phyloP scores from a whole-genome alignment of 2,329 filamentous ascomycete species.

The Pezicula radicicola region DNA sequence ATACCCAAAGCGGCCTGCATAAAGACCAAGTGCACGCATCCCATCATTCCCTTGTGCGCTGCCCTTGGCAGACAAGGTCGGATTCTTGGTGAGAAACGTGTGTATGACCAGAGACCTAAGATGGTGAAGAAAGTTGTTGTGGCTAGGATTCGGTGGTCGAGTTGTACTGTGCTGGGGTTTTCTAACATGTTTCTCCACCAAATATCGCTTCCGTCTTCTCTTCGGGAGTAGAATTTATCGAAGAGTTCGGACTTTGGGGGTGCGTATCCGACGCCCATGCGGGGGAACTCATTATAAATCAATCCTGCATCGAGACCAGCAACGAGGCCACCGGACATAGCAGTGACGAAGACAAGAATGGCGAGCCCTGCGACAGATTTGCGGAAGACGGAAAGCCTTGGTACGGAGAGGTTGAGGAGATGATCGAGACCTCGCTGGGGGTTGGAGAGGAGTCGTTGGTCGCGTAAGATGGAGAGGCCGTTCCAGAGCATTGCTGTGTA shows the following conservation, averaged over 20 bases:
- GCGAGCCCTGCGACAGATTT: slow-evolving; percentile 69
- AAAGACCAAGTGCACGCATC: slow-evolving; percentile 78
- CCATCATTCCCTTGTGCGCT: slow-evolving; percentile 68
- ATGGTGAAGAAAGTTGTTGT: slow-evolving; percentile 84
- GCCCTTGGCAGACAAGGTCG: slow-evolving; percentile 56
- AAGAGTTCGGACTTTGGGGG: slow-evolving; percentile 83
- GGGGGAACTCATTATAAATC: slow-evolving; percentile 98
- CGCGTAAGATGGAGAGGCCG: slow-evolving; percentile 79
- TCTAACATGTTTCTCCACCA: slow-evolving; percentile 98
- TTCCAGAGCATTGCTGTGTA: slow-evolving; percentile 94
- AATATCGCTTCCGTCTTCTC: slow-evolving; percentile 74
- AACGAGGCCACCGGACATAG: slow-evolving; percentile 90
- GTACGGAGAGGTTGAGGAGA: slow-evolving; percentile 60
- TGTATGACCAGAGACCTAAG: slow-evolving; percentile 76
- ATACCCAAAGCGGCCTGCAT: slow-evolving; percentile 87
- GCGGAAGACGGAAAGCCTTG: slow-evolving; percentile 71
- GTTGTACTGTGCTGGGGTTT: slow-evolving; percentile 92
- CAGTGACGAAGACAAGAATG: slow-evolving; percentile 79
- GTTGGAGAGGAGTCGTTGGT: slow-evolving; percentile 66
- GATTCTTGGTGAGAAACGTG: slow-evolving; percentile 59
- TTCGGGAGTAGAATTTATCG: slow-evolving; percentile 80
- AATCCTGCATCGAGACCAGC: slow-evolving; percentile 93
- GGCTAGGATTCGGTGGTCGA: slow-evolving; percentile 91
- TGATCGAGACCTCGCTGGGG: slow-evolving; percentile 59
- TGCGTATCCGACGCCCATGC: slow-evolving; percentile 82